These are phyloP conservation scores for Tolypocladium pustulatum DNA, from an alignment of 2,329 filamentous ascomycete genomes.

Conservation along the genomic window DNA sequence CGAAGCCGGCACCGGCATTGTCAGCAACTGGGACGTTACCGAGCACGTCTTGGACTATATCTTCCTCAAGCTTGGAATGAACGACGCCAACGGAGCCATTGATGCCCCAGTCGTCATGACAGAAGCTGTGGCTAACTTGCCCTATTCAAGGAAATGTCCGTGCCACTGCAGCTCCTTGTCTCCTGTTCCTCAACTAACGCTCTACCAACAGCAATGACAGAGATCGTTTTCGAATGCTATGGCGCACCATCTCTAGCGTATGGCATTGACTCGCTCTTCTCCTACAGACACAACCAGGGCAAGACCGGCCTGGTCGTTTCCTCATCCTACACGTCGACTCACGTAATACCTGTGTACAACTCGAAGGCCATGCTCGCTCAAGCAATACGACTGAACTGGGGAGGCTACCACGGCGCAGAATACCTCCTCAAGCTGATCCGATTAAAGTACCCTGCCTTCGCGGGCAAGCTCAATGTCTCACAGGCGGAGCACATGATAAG, in stretches of 20 bases:
- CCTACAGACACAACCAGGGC: constrained; percentile 85
- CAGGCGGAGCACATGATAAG: constrained; percentile 82
- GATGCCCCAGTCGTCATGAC: constrained; percentile 91
- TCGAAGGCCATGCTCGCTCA: constrained; percentile 75
- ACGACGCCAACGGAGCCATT: constrained; percentile 61
- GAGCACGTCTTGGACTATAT: constrained; percentile 90
- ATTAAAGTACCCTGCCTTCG: constrained; percentile 85
- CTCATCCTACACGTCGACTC: constrained; percentile 86
- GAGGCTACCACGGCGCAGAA: constrained; percentile 79
- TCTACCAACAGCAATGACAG: constrained; percentile 67
- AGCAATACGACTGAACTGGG: constrained; percentile 88
- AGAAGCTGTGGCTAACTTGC: constrained; percentile 83
- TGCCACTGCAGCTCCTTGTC: constrained; percentile 6
- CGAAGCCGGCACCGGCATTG: constrained; percentile 78
- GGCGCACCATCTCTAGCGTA: constrained; percentile 81
- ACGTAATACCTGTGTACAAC: constrained; percentile 87
- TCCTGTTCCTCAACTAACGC: constrained; percentile 7
- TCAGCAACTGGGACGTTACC: constrained; percentile 97
- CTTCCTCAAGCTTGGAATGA: constrained; percentile 87
- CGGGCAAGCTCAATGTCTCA: constrained; percentile 72
- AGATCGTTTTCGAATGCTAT: constrained; percentile 96
- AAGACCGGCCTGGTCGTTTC: constrained; percentile 80
- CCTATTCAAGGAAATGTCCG: constrained; percentile 80
- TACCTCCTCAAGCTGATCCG: constrained; percentile 83
- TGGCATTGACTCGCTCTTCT: constrained; percentile 94